Evolutionary conservation across 2,329 filamentous ascomycete species (phyloP), one percentile per base, ranked within the genome.

Genomic region (Colletotrichum neosansevieriae): DNA sequence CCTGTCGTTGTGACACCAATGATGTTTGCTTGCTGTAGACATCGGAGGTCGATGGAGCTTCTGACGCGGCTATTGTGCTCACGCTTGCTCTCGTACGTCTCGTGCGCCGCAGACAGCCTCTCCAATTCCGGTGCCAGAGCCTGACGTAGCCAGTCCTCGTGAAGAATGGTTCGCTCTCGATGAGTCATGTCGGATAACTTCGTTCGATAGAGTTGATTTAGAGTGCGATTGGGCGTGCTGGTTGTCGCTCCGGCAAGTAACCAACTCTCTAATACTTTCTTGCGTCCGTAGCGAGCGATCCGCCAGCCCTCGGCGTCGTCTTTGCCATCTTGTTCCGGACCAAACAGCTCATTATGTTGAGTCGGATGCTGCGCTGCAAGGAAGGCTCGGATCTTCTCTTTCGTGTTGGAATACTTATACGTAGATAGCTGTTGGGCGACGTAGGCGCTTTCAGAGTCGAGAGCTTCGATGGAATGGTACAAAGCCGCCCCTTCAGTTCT

Each of bases 1-100:
- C 88, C 88, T 0, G 85, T 87, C 0, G 89, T 91, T 0, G 88
- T 91, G 2, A 89, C 77, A 0, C 88, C 88, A 49, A 91, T 82
- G 4, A 91, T 79, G 5, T 83, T 73, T 1, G 82, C 81, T 13
- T 76, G 21, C 2, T 75, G 67, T 1, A 85, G 76, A 24, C 76
- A 78, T 6, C 81, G 79, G 2, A 78, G 71, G 38, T 82, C 76
- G 1, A 81, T 73, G 3, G 82, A 79, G 1, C 73, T 70, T 10
- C 68, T 56, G 0, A 77, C 72, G 1, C 59, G 59, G 19, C 74
- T 69, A 40, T 73, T 70, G 6, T 45, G 2, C n/a, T 73, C 58
- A 2, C 54, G 58, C 3, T 45, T 19, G 3, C 24, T 15, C 5
- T 51, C 50, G 24, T 68, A 68, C 4, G 19, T 21, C 3, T 65